Conservation (phyloP, 202 grass and related monocot genomes). For the Elaeis oleifera region DNA sequence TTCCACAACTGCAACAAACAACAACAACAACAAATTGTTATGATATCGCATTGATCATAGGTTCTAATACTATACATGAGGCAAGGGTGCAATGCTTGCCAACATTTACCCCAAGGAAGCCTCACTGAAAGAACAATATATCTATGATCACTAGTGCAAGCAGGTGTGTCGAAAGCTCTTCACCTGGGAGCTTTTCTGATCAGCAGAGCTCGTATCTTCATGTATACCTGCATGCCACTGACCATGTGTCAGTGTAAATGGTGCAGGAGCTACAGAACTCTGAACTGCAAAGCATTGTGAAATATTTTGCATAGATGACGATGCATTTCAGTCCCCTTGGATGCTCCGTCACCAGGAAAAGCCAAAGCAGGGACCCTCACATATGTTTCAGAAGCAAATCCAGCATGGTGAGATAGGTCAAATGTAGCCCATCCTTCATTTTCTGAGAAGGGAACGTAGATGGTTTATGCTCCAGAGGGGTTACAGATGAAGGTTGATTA, state of each 20-base stretch:
- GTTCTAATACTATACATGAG: no score
- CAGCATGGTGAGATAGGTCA: slow-evolving; percentile 40
- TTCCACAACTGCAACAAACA: slow-evolving; percentile 70
- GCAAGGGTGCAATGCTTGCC: no score
- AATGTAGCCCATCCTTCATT: slow-evolving; percentile 90
- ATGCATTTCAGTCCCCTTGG: slow-evolving; percentile 32
- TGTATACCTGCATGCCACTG: slow-evolving; percentile 5
- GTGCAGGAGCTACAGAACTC: slow-evolving; percentile 30
- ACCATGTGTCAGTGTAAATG: slow-evolving; percentile 9
- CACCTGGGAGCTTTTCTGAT: no score
- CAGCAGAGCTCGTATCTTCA: neutral
- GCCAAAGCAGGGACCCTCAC: slow-evolving; percentile 21
- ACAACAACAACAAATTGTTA: slow-evolving; percentile 12
- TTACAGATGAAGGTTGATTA: slow-evolving; percentile 34
- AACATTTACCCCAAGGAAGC: no score
- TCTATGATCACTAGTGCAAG: no score
- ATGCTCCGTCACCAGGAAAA: slow-evolving; percentile 22
- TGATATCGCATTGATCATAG: neutral
- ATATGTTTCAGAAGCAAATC: slow-evolving; percentile 27
- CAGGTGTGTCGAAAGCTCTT: no score
- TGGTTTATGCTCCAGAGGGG: slow-evolving; percentile 30
- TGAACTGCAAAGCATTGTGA: slow-evolving; percentile 16
- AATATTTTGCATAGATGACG: slow-evolving; percentile 9
- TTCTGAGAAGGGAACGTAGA: slow-evolving; percentile 28
- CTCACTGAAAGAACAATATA: no score